These are phyloP conservation scores for Xylariaceae sp. DNA, from an alignment of 2,329 filamentous ascomycete genomes.

Conservation along the genomic window DNA sequence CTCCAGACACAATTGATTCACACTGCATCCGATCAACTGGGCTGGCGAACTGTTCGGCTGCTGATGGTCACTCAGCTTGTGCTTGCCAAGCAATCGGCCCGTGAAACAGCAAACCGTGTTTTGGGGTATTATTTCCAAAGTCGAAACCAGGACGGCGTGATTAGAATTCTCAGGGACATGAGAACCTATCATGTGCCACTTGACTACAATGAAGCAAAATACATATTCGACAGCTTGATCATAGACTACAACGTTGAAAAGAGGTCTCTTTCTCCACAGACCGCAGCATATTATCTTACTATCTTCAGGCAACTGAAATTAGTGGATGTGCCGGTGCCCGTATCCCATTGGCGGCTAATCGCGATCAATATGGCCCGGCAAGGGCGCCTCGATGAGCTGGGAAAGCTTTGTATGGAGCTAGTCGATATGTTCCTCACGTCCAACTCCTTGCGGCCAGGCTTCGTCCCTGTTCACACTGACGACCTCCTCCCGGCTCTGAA, in stretches of 20 bases:
- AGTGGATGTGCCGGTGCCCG: conserved; percentile 37
- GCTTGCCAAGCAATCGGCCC: conserved; percentile 28
- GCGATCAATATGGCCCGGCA: conserved; percentile 40
- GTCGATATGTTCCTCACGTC: conserved; percentile 34
- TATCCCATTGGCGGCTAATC: conserved; percentile 40
- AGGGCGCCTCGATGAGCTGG: conserved; percentile 41
- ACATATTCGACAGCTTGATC: conserved; percentile 30
- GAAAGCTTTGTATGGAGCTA: conserved; percentile 40
- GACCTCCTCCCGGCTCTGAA: conserved; percentile 38
- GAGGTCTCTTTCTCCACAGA: conserved; percentile 19
- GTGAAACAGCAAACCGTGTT: conserved; percentile 32
- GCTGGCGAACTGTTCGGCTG: conserved; percentile 40
- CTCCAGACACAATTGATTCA: conserved; percentile 37
- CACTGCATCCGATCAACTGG: conserved; percentile 32
- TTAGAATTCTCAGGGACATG: conserved; percentile 37
- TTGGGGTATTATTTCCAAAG: conserved; percentile 29
- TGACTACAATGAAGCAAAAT: conserved; percentile 26
- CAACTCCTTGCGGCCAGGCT: conserved; percentile 27
- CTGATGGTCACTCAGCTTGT: conserved; percentile 41
- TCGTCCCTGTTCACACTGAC: conserved; percentile 40
- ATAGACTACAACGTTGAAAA: conserved; percentile 18
- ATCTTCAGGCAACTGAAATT: conserved; percentile 35
- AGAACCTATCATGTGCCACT: conserved; percentile 31
- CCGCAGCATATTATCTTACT: conserved; percentile 29
- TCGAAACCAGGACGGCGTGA: conserved; percentile 25